Conservation (phyloP, 2,329 filamentous ascomycete species). For the Sordariomycetes sp. region DNA sequence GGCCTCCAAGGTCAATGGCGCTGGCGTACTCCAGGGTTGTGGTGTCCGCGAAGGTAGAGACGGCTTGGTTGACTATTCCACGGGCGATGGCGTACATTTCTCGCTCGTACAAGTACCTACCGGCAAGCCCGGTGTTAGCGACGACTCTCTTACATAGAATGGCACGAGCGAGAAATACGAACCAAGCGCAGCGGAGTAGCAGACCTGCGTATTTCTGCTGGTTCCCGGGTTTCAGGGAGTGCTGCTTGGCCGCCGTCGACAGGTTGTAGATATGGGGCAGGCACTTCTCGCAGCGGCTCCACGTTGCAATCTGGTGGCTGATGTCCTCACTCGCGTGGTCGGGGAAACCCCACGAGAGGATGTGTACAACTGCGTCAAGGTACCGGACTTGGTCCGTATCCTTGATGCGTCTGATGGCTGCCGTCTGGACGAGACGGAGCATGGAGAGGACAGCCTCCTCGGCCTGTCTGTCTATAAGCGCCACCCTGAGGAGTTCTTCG, state of each 20-base stretch:
- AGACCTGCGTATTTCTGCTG: slow-evolving; percentile 13
- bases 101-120: slow-evolving; percentile 20
- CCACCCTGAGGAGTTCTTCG: not conserved
- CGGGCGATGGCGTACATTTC: slow-evolving; percentile 15
- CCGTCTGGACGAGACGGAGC: too few relatives aligned
- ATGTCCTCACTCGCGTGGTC: too few relatives aligned
- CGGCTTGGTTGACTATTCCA: slow-evolving; percentile 13
- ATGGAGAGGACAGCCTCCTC: too few relatives aligned
- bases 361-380: too few relatives aligned
- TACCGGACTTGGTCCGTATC: too few relatives aligned
- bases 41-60: slow-evolving; percentile 13
- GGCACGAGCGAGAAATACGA: not conserved
- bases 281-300: slow-evolving; percentile 16
- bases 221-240: slow-evolving; percentile 5
- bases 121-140: too few relatives aligned
- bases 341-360: too few relatives aligned
- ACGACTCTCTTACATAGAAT: too few relatives aligned
- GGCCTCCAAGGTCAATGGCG: slow-evolving; percentile 17
- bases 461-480: not conserved
- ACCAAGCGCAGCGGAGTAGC: slow-evolving; percentile 14
- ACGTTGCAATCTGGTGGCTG: slow-evolving; percentile 13
- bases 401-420: too few relatives aligned
- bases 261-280: slow-evolving; percentile 17
- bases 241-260: slow-evolving; percentile 10
- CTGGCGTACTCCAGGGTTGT: slow-evolving; percentile 15